Percentiles rank a stretch among this genome's conserved stretches.
phyloP scores from a whole-genome alignment of 495 filamentous ascomycete species.

The Penicillium coffeae region DNA sequence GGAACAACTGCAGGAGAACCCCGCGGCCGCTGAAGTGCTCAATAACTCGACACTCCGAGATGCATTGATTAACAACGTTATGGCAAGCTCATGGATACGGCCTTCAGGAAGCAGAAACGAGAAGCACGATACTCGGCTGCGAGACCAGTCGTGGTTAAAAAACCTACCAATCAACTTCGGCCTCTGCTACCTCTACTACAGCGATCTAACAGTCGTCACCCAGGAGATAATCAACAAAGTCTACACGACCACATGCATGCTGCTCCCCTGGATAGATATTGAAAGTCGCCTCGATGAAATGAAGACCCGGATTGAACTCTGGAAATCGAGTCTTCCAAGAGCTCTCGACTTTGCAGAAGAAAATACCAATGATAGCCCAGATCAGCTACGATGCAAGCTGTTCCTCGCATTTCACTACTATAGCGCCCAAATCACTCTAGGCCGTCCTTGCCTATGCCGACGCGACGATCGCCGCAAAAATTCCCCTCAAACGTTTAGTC shows the following conservation, averaged over 20 bases:
- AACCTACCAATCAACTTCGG: conserved; percentile 33
- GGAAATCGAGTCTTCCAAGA: conserved; percentile 48
- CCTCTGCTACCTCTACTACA: conserved; percentile 46
- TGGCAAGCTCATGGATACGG: conserved; percentile 34
- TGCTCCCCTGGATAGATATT: conserved; percentile 54
- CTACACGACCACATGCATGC: conserved; percentile 51
- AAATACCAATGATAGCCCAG: conserved; percentile 21
- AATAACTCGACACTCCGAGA: conserved; percentile 26
- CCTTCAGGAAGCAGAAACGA: conserved; percentile 19
- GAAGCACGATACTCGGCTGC: conserved; percentile 14
- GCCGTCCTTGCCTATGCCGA: conserved; percentile 59
- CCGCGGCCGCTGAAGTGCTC: conserved; percentile 25
- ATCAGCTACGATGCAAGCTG: conserved; percentile 33
- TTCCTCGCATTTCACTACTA: conserved; percentile 55
- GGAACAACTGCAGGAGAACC: conserved; percentile 37
- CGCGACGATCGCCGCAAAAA: conserved; percentile 42
- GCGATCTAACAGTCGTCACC: conserved; percentile 48
- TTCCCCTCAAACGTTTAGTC: conserved; percentile 45
- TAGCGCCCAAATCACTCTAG: conserved; percentile 53
- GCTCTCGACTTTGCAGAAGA: conserved; percentile 44
- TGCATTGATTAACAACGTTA: conserved; percentile 27
- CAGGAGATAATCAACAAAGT: conserved; percentile 54
- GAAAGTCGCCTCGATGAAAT: conserved; percentile 54
- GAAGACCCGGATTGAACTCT: conserved; percentile 47
- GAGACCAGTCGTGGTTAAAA: conserved; percentile 26